phyloP scores from a whole-genome alignment of 2,329 filamentous ascomycete species.

The Monilinia fructicola region DNA sequence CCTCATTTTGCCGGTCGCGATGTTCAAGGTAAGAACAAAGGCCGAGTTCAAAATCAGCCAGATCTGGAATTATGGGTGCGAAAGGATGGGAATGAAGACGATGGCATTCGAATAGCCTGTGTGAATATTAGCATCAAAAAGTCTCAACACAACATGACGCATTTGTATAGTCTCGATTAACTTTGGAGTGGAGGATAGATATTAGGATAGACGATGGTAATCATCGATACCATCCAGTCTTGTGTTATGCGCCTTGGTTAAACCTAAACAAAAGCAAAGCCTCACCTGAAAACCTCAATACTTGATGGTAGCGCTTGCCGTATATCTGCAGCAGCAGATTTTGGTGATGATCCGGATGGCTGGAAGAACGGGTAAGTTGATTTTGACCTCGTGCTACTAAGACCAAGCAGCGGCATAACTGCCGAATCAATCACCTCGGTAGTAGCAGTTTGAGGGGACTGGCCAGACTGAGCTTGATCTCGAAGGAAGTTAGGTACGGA shows the following conservation, averaged over 20 bases:
- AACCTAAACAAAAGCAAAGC: neutral
- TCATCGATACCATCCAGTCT: too few species aligned
- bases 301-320: slow-evolving; percentile 4
- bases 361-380: neutral
- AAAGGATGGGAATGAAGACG: slow-evolving; percentile 6
- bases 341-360: slow-evolving; percentile 1
- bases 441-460: neutral
- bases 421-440: neutral
- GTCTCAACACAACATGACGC: neutral
- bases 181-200: slow-evolving; percentile 48
- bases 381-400: neutral
- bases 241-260: neutral
- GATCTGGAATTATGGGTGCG: slow-evolving; percentile 5
- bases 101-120: slow-evolving; percentile 6
- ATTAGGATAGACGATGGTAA: too few species aligned
- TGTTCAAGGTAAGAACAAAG: slow-evolving; percentile 6
- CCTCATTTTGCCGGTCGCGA: too few species aligned
- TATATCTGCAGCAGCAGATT: neutral
- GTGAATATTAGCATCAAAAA: neutral
- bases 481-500: neutral
- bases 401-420: neutral
- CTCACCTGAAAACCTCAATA: slow-evolving; percentile 4
- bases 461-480: neutral
- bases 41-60: neutral
- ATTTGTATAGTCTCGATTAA: slow-evolving; percentile 46